Base-by-base conservation (phyloP, 2,329 filamentous ascomycete genomes). In the Xylariaceae sp. region DNA sequence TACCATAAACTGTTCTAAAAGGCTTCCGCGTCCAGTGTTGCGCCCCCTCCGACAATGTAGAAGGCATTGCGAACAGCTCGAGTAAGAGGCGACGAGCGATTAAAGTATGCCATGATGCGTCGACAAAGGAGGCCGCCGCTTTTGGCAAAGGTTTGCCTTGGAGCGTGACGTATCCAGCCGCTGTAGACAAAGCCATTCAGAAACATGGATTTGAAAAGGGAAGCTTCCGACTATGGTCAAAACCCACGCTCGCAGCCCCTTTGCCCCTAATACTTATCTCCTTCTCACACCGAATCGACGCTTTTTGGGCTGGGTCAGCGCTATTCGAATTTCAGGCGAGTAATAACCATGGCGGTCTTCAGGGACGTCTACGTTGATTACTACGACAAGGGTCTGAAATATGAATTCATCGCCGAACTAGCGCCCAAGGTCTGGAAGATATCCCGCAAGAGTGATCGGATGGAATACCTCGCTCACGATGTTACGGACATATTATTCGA, bases 391-490 rank as follows among this genome's bases (percentile, higher is more conserved):
- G 48, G 37, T 29, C 27, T 59, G 8, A 48, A 60, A 27, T 70
- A 69, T 57, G 67, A 70, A 12, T 65, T 70, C 51, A 47, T 61
- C 39, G 58, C 59, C 9, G 64, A 70, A 55, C 27, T 65, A 12
- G 42, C 56, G 11, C 65, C 65, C 7, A 55, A 58, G 2, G 54
- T 67, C 48, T 70, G 66, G 65, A 67, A 62, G 50, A 51, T 68
- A 51, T 56, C 52, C 30, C 62, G 61, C 47, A 66, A 64, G 50
- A 47, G 8, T 6, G 62, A 67, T 57, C 59, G 63, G 47, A 54
- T 62, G 47, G 60, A 64, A 37, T 67, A 58, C 49, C 61, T 70
- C 27, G 68, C 68, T 27, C 62, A 65, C 19, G 66, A 70, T 55
- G 50, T 66, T 46, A 67, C 66, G 12, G 47, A 63, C 8, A 31